Conservation (phyloP, 169 alveolate genomes). For the Theileria luwenshuni region DNA sequence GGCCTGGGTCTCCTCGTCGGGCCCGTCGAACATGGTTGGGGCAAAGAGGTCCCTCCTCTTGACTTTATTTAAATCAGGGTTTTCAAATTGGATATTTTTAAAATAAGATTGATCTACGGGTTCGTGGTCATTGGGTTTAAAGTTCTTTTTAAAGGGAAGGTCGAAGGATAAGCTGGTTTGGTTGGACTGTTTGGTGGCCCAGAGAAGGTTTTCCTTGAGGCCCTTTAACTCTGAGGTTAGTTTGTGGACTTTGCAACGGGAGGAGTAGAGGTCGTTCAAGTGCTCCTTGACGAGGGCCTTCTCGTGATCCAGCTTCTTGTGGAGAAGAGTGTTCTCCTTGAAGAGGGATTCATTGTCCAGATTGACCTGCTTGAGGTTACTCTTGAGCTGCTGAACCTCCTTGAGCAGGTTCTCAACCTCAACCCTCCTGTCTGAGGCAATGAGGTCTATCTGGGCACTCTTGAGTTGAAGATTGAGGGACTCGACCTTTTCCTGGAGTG, state of each 20-base stretch:
- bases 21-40: constrained; percentile 68
- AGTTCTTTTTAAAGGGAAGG: not conserved
- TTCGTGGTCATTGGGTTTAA: not conserved
- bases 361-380: constrained; percentile 27
- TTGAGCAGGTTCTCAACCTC: constrained; percentile 27
- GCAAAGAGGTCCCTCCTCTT: constrained; percentile 48
- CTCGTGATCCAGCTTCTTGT: constrained; percentile 32
- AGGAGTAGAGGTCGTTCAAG: constrained; percentile 50
- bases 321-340: constrained; percentile 48
- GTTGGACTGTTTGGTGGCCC: not conserved
- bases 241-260: constrained; percentile 36
- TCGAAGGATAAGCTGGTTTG: not conserved
- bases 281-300: constrained; percentile 33
- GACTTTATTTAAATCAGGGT: not conserved
- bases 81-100: not conserved
- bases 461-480: constrained; percentile 39
- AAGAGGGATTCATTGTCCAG: constrained; percentile 39
- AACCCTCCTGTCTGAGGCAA: constrained; percentile 49
- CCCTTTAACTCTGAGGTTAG: constrained; percentile 2
- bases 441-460: constrained; percentile 47
- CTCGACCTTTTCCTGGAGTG: constrained; percentile 58
- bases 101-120: not conserved
- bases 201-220: not conserved
- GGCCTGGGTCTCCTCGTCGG: constrained; percentile 56
- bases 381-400: constrained; percentile 38